Evolutionary conservation across 352 stramenopile species (phyloP).

Genomic region (Globisporangium middletonii): DNA sequence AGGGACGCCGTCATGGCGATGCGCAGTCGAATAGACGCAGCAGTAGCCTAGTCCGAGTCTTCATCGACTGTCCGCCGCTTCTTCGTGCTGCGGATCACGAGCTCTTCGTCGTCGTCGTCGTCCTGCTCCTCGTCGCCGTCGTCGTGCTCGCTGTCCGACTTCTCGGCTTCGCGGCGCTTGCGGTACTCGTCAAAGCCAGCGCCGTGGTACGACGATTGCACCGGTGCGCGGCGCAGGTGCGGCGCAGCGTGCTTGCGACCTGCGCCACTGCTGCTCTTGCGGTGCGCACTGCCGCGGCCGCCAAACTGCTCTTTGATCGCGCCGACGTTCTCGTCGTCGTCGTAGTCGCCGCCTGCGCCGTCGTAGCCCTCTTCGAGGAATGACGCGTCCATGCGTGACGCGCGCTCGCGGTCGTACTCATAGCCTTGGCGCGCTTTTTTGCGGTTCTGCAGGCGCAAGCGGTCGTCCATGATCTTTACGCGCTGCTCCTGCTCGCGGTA

Average conservation of each 20-base stretch:
- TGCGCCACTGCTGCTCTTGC: conserved; percentile 18
- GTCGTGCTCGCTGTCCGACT: conserved; percentile 67
- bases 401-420: conserved; percentile 72
- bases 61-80: conserved; percentile 82
- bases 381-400: conserved; percentile 70
- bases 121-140: conserved; percentile 59
- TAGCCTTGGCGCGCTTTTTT: conserved; percentile 82
- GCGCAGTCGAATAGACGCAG: too few relatives aligned
- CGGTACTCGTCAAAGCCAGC: conserved; percentile 82
- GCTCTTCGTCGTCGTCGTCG: conserved; percentile 71
- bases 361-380: conserved; percentile 82
- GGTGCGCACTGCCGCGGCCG: conserved; percentile 32
- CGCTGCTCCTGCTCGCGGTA: conserved; percentile 77
- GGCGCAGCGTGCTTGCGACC: conserved; percentile 22
- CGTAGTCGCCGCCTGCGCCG: conserved; percentile 47
- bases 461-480: conserved; percentile 83
- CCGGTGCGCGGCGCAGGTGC: conserved; percentile 22
- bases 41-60: conserved; percentile 56
- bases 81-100: conserved; percentile 67
- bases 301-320: conserved; percentile 85
- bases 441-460: conserved; percentile 75
- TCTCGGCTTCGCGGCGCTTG: conserved; percentile 46
- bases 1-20: background rate
- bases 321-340: conserved; percentile 78
- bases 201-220: conserved; percentile 34